Evolutionary conservation across 139 green algal genomes (phyloP).

Genomic region (Haematococcus sp.): DNA sequence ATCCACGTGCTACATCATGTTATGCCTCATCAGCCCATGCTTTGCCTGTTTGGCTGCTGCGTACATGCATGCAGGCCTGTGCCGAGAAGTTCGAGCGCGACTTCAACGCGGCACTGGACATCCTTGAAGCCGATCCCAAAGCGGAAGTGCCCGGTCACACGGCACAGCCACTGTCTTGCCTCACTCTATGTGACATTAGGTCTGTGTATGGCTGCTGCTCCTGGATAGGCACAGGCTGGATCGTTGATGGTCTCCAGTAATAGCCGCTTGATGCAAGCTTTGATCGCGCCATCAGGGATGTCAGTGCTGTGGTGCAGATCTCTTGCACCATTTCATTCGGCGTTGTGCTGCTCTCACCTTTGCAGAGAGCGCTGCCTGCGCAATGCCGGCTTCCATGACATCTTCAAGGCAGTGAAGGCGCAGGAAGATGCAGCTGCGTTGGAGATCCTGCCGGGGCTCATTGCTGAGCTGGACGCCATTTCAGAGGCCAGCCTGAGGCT

Average conservation of each 20-base stretch:
- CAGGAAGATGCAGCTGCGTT: slow-evolving; percentile 72
- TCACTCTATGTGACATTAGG: slow-evolving; percentile 39
- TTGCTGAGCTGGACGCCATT: slow-evolving; percentile 31
- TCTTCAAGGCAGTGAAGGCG: slow-evolving; percentile 67
- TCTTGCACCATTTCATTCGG: no score
- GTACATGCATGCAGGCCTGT: slow-evolving; percentile 23
- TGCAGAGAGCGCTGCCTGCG: slow-evolving; percentile 62
- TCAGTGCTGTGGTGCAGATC: not conserved
- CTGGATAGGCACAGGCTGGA: no score
- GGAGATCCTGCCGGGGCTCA: slow-evolving; percentile 52
- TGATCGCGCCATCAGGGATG: not conserved
- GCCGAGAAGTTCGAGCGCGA: slow-evolving; percentile 31
- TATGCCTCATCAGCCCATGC: no score
- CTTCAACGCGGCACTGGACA: slow-evolving; percentile 37
- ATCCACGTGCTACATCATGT: no score
- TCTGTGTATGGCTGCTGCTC: not conserved
- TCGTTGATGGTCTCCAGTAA: no score
- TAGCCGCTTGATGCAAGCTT: not conserved
- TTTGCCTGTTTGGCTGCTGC: no score
- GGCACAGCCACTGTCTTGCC: slow-evolving; percentile 36
- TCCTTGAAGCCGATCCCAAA: slow-evolving; percentile 23
- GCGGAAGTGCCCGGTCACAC: not conserved
- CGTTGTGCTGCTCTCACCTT: no score
- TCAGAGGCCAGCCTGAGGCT: slow-evolving; percentile 14
- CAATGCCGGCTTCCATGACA: slow-evolving; percentile 60